Percentiles rank a stretch among this genome's conserved stretches.
These are phyloP conservation scores for Clathrospora elynae DNA, from an alignment of 2,329 filamentous ascomycete species.

Conservation along the genomic window DNA sequence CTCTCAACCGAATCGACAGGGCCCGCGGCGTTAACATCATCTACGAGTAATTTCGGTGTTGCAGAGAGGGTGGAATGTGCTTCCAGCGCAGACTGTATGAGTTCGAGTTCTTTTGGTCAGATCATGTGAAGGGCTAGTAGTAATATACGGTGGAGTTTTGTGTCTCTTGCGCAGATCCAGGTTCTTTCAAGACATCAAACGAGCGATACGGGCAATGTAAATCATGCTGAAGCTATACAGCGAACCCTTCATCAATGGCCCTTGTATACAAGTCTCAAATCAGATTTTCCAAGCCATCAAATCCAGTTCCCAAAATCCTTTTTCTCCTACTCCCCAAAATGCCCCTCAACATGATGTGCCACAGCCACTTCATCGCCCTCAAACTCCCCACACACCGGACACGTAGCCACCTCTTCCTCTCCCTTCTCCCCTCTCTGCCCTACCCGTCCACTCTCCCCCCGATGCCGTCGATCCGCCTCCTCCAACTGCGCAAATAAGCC, in stretches of 20 bases:
- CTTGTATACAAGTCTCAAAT: no score
- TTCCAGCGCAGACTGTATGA: no score
- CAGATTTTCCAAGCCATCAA: background rate
- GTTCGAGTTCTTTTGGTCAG: no score
- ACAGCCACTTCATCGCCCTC: conserved; percentile 72
- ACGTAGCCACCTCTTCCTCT: conserved; percentile 48
- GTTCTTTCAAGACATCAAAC: no score
- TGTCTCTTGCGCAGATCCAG: no score
- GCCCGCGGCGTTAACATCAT: background rate
- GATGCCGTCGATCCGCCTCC: conserved; percentile 32
- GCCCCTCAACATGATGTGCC: conserved; percentile 66
- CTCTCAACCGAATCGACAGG: background rate
- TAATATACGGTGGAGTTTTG: no score
- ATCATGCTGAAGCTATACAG: no score
- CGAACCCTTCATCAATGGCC: no score
- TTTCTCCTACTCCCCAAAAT: conserved; percentile 52
- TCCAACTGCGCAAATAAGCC: conserved; percentile 35
- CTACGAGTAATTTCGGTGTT: no score
- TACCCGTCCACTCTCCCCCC: conserved; percentile 28
- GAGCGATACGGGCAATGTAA: no score
- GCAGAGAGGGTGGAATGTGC: no score
- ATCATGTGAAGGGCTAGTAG: no score
- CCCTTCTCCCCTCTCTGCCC: background rate
- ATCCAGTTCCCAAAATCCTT: background rate
- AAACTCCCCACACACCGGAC: conserved; percentile 70